These are phyloP conservation scores for Aspergillus ruber DNA, from an alignment of 2,329 filamentous ascomycete species.

Conservation along the genomic window DNA sequence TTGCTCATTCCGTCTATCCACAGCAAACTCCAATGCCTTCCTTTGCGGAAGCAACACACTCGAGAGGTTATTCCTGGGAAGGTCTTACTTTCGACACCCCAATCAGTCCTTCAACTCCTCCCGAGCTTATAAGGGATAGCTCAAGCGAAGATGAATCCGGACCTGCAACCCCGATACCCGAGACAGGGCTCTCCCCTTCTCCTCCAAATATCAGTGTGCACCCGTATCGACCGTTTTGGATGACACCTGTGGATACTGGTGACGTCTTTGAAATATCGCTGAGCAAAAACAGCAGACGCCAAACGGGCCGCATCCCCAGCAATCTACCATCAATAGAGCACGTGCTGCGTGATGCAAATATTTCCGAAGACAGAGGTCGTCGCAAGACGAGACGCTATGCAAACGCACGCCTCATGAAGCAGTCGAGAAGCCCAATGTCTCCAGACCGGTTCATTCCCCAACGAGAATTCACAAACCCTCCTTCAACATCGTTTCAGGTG, in stretches of 20 bases:
- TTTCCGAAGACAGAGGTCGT: conserved; percentile 8
- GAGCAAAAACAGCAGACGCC: background rate
- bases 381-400: conserved; percentile 11
- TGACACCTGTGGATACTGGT: background rate
- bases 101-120: conserved; percentile 7
- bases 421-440: conserved; percentile 21
- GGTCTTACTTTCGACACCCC: conserved; percentile 4
- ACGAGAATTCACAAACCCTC: conserved; percentile 36
- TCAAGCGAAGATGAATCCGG: conserved; percentile 5
- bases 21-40: conserved; percentile 2
- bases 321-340: background rate
- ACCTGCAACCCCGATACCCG: conserved; percentile 4
- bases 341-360: background rate
- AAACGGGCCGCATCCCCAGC: background rate
- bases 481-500: conserved; percentile 47
- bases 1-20: background rate
- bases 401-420: conserved; percentile 5
- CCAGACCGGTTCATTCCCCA: conserved; percentile 56
- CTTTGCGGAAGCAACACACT: conserved; percentile 18
- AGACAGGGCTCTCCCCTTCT: conserved; percentile 4
- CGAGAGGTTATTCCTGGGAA: conserved; percentile 21
- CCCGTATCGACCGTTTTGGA: background rate
- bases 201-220: background rate
- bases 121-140: conserved; percentile 1
- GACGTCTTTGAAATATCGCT: background rate